Base-by-base conservation (phyloP, 208 protist genomes). In the Acanthamoeba lenticulata region DNA sequence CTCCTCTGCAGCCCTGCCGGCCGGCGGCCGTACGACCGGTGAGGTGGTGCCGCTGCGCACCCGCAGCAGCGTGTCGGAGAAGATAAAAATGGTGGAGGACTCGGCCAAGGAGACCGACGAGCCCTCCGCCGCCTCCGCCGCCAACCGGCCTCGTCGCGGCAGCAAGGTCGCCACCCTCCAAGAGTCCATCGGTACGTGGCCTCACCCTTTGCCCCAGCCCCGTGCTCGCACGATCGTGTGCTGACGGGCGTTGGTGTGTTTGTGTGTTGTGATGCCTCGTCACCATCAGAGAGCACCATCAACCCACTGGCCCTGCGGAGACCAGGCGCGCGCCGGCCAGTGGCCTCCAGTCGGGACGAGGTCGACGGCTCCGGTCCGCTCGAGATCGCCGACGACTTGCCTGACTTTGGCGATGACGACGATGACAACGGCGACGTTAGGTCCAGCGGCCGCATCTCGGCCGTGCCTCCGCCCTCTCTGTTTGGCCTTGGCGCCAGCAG, bases 401-500 rank as follows among this genome's bases (percentile, higher is more conserved):
- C 55, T 2, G 85, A 91, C 55, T 69, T 91, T 91, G 85, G 34
- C 55, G 44, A 72, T 29, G 79, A 89, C 72, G 79, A 89, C 15
- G n/a, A n/a, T n/a, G 15, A 60, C 52, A 21, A 60, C 52, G 52
- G 15, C 52, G 52, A 60, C 9, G 52, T 3, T 24, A 21, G 27
- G 52, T 9, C 52, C 52, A 21, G 15, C 52, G 47, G 47, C 15
- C 9, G 47, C 47, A 15, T 15, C 47, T 52, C 52, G 17, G 52
- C 52, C 17, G 52, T 60, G 52, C 52, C 52, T 60, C 52, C 52
- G 52, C 52, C 52, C 9, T 60, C 52, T n/a, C n/a, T n/a, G 52
- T 60, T 60, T n/a, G 69, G 11, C 17, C n/a, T n/a, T 24, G 57
- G 57, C 57, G 57, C 21, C 57, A 24, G 57, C 57, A 24, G 69